phyloP scores from a whole-genome alignment of 176 grass and related monocot species.

The Rhynchospora breviuscula region DNA sequence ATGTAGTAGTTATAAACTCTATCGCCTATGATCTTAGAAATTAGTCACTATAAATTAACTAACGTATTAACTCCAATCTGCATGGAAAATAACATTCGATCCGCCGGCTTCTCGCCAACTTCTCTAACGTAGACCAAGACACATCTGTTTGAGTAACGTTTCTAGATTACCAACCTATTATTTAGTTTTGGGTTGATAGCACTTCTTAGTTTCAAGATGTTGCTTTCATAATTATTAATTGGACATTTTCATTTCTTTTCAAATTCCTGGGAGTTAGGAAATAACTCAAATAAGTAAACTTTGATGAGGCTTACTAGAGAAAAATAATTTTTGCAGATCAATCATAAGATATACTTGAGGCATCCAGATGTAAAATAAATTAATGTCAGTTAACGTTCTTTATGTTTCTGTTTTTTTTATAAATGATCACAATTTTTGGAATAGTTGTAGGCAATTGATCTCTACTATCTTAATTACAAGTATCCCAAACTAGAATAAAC shows the following conservation, averaged over 20 bases:
- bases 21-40: not conserved
- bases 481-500: no score
- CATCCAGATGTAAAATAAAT: not conserved
- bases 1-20: not conserved
- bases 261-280: not conserved
- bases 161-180: not conserved
- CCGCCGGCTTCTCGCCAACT: not conserved
- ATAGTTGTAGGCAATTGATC: no score
- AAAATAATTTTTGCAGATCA: not conserved
- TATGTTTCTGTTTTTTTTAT: not conserved
- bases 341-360: not conserved
- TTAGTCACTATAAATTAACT: not conserved
- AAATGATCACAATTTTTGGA: not conserved
- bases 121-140: not conserved
- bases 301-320: not conserved
- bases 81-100: slow-evolving; percentile 15
- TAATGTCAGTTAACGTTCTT: not conserved
- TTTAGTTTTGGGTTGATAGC: not conserved
- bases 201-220: not conserved
- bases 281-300: no score
- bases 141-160: not conserved
- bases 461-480: no score
- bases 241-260: not conserved
- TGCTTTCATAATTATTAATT: not conserved
- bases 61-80: not conserved